phyloP scores from a whole-genome alignment of 2,329 filamentous ascomycete species.

The Madurella mycetomatis region DNA sequence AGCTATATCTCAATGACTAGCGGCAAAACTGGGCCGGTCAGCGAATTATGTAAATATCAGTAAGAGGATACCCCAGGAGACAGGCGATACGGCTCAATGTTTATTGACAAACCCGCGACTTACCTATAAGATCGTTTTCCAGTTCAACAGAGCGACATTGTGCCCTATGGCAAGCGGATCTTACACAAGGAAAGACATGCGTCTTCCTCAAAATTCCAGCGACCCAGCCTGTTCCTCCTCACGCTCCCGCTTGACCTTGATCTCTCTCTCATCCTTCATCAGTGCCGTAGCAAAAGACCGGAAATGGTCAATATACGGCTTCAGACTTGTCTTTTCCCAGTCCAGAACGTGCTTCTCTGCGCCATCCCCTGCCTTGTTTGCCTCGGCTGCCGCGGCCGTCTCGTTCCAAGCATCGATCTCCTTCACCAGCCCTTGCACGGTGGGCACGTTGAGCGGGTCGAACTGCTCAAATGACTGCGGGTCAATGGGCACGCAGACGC shows the following conservation, averaged over 20 bases:
- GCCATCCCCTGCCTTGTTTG: slow-evolving; percentile 28
- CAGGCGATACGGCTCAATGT: too few relatives aligned
- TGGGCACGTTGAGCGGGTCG: slow-evolving; percentile 84
- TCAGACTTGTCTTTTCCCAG: slow-evolving; percentile 96
- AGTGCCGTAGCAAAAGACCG: slow-evolving; percentile 72
- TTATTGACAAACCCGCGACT: too few relatives aligned
- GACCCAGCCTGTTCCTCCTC: slow-evolving; percentile 39
- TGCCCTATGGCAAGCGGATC: not conserved
- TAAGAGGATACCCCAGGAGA: too few relatives aligned
- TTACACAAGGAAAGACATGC: not conserved
- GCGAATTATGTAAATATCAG: too few relatives aligned
- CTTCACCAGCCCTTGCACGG: slow-evolving; percentile 70
- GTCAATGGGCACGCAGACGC: slow-evolving; percentile 95
- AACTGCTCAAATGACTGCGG: slow-evolving; percentile 69
- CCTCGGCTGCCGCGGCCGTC: slow-evolving; percentile 38
- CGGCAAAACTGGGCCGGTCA: too few relatives aligned
- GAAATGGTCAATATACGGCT: slow-evolving; percentile 89
- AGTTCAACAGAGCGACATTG: not conserved
- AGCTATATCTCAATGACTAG: not conserved
- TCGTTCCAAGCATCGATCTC: slow-evolving; percentile 81
- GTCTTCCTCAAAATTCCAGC: slow-evolving; percentile 12
- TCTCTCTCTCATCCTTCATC: slow-evolving; percentile 68
- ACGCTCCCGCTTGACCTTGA: slow-evolving; percentile 52
- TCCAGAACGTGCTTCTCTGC: slow-evolving; percentile 55
- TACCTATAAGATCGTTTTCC: not conserved